Evolutionary conservation across 2,329 filamentous ascomycete genomes (phyloP), one percentile per base, ranked within the genome.

Genomic region (Venturia nashicola): DNA sequence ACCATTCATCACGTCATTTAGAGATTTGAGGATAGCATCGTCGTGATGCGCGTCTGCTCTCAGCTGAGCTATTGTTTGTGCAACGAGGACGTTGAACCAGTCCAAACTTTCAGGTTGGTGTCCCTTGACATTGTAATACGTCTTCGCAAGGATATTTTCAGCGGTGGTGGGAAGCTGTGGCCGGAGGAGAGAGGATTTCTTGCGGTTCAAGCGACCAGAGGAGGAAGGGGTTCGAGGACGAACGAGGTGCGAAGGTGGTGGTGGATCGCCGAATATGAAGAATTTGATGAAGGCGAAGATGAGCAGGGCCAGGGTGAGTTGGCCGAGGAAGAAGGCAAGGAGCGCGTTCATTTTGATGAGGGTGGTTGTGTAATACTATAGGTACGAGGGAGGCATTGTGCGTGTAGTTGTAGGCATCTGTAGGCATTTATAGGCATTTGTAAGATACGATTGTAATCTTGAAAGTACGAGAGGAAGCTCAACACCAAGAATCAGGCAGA

Each of bases 11-110:
- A 93, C 84, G 63, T 90, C 89, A 1, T 87, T 95, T 46, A 99
- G 78, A 6, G 89, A 94, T 36, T 83, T 87, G 39, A 99, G 82
- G 48, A 99, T 95, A 3, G 90, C 90, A 72, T 94, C 91, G 69
- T 97, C 89, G 67, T 94, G 86, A 69, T 95, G 89, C 1, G 94
- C 94, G 71, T 97, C 95, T 69, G 89, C 90, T 65, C 94, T 83
- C 70, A 97, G 90, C 74, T 99, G 94, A 0, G 94, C 93, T 68
- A 99, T 95, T 0, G 94, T 96, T 76, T 99, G 94, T 2, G 92
- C 94, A 61, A 97, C 87, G 64, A 99, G 80, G 34, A 99, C 94
- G 73, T 99, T 99, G 82, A 99, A 97, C 94, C 94, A 99, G 76
- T 99, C 94, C 66, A 99, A 77, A 65, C 90, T 95, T 76, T 99